phyloP scores from a whole-genome alignment of 2,329 filamentous ascomycete species.

The Stachybotrys chlorohalonatus region DNA sequence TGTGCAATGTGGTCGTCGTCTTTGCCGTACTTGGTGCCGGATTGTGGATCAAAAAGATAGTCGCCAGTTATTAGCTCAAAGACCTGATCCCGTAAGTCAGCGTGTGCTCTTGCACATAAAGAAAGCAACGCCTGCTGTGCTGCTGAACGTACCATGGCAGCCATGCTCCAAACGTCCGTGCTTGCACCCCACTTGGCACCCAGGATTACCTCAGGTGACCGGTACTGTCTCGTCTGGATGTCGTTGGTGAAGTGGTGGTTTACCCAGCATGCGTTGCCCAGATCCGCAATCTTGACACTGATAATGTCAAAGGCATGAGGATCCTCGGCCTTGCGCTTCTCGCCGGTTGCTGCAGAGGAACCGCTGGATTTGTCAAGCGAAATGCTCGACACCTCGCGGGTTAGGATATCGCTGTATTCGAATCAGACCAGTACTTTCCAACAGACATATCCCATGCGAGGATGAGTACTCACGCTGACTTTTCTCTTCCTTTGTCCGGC shows the following conservation, averaged over 20 bases:
- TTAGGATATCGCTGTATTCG: slow-evolving; percentile 65
- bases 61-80: slow-evolving; percentile 98
- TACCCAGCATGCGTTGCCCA: slow-evolving; percentile 98
- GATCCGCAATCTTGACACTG: slow-evolving; percentile 96
- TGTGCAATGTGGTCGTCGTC: slow-evolving; percentile 99
- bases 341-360: slow-evolving; percentile 42
- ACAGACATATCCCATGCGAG: background rate
- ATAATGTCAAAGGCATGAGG: slow-evolving; percentile 60
- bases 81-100: slow-evolving; percentile 44
- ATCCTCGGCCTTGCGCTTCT: slow-evolving; percentile 56
- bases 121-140: background rate
- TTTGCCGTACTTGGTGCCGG: slow-evolving; percentile 97
- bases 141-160: slow-evolving; percentile 70
- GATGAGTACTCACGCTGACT: slow-evolving; percentile 66
- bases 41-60: slow-evolving; percentile 97
- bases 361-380: slow-evolving; percentile 68
- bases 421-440: background rate
- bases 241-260: slow-evolving; percentile 99
- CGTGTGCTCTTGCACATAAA: background rate
- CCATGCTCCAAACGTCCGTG: slow-evolving; percentile 99
- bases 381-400: slow-evolving; percentile 89
- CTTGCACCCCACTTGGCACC: slow-evolving; percentile 99
- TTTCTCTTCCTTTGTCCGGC: slow-evolving; percentile 76
- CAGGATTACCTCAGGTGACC: slow-evolving; percentile 93
- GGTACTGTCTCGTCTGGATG: slow-evolving; percentile 95